Base-by-base conservation (phyloP, 345 rosid genomes). In the Euphorbia tirucalli region DNA sequence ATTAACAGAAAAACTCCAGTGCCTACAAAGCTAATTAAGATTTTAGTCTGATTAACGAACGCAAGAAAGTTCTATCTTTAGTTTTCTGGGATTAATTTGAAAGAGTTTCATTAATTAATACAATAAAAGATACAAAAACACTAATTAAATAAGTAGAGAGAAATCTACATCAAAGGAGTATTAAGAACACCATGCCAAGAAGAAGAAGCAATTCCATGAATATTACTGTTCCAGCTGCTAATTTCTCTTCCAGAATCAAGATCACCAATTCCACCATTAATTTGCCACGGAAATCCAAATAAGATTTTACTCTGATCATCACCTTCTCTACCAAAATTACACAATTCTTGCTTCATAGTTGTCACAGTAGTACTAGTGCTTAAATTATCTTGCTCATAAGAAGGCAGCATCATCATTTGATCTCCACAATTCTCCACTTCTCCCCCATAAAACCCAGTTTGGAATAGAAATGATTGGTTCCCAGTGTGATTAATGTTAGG, bases 201-300 rank as follows among this genome's bases (percentile, higher is more conserved):
- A 35, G 78, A 69, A 39, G 70, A 35, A 35, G 39, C 74, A 59
- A 74, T 16, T 30, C 69, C 78, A 69, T 44, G 11, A 46, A 46
- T 46, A 46, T 11, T 41, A 48, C 39, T 57, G 35, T 43, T 68
- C 74, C 79, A 75, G 65, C 66, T 46, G 16, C 2, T 46, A 13
- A 3, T 68, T 39, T 64, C 79, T 63, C 70, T 69, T 70, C 70
- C 79, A 1, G 65, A 55, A 63, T 70, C 74, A 70, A 37, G 66
- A 21, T 75, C 74, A 54, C 27, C 62, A 32, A 68, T 22, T 27
- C 82, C 88, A 32, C 86, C 92, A 84, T 74, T 84, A n/a, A 76
- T 70, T 76, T 87, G 93, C 96, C 98, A 90, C 22, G 94, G 98
- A 66, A 82, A 84, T 3, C 93, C 94, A 88, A 81, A 83, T 59